A percentile compares a stretch with the other conserved stretches of the same genome.
phyloP scores from a whole-genome alignment of 2,329 filamentous ascomycete species.

The Corynespora cassiicola region DNA sequence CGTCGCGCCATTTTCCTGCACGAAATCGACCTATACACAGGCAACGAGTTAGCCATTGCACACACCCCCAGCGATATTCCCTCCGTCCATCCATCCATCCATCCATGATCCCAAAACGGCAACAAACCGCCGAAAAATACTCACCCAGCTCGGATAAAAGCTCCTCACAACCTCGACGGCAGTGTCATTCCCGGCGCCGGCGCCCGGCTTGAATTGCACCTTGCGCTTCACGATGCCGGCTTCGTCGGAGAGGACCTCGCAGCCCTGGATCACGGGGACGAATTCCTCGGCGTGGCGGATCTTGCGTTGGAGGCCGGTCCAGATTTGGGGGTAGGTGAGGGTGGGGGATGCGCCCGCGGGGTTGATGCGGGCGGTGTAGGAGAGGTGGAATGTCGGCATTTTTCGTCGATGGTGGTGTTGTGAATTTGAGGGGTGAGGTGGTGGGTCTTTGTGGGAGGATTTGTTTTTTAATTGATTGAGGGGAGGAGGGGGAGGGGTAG shows the following conservation, averaged over 20 bases:
- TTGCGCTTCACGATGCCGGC: constrained; percentile 42
- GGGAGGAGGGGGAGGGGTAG: too few species aligned
- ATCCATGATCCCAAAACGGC: not conserved
- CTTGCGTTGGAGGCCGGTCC: constrained; percentile 55
- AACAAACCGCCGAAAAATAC: constrained; percentile 13
- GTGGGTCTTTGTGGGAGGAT: not conserved
- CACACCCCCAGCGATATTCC: too few species aligned
- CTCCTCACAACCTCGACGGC: constrained; percentile 49
- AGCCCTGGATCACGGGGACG: constrained; percentile 51
- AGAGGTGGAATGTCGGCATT: constrained; percentile 49
- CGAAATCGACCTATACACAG: constrained; percentile 52
- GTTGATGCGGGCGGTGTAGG: constrained; percentile 55
- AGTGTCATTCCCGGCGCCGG: constrained; percentile 27
- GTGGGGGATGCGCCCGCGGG: constrained; percentile 43
- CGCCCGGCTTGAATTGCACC: constrained; percentile 48
- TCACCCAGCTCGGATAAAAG: constrained; percentile 49
- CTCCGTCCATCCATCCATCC: too few species aligned
- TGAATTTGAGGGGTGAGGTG: not conserved
- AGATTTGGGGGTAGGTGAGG: constrained; percentile 49
- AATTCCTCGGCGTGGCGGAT: constrained; percentile 55
- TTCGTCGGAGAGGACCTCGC: constrained; percentile 49
- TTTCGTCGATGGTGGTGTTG: constrained; percentile 12
- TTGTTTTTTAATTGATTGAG: too few species aligned
- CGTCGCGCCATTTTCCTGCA: constrained; percentile 49
- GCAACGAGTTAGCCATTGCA: constrained; percentile 1